Evolutionary conservation across 164 flowering plant species (phyloP).

Genomic region (Dillenia turbinata): DNA sequence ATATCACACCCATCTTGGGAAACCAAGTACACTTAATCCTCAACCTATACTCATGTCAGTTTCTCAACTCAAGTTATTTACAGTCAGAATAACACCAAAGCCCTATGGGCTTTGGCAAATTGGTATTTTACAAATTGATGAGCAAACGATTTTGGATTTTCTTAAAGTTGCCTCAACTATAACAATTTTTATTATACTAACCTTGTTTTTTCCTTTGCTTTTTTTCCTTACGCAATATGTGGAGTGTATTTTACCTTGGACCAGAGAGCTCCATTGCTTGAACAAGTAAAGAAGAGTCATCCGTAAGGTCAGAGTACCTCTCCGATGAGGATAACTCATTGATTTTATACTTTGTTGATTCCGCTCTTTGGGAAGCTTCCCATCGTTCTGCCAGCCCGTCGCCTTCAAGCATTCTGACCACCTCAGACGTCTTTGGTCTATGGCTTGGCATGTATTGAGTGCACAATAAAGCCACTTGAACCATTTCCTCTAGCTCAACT

Average conservation of each 20-base stretch:
- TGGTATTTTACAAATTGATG: conserved; percentile 17
- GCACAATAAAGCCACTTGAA: conserved; percentile 66
- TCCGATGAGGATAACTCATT: conserved; percentile 66
- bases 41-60: conserved; percentile 7
- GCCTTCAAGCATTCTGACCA: conserved; percentile 79
- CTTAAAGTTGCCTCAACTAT: neutral
- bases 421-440: conserved; percentile 82
- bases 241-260: conserved; percentile 41
- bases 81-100: conserved; percentile 16
- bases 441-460: conserved; percentile 69
- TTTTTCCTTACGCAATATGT: neutral
- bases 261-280: conserved; percentile 88
- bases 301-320: conserved; percentile 73
- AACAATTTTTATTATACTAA: conserved; percentile 2
- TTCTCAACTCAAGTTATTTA: conserved; percentile 15
- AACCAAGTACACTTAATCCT: neutral
- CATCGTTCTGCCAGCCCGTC: conserved; percentile 82
- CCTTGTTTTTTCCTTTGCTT: conserved; percentile 1
- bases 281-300: conserved; percentile 63
- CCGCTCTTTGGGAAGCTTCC: conserved; percentile 70
- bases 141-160: neutral
- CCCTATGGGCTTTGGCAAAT: conserved; percentile 14
- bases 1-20: neutral
- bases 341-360: conserved; percentile 38
- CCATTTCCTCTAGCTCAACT: conserved; percentile 82